Conservation (phyloP, 225 moss, liverwort and hornwort genomes). For the Thuidium tamariscinum region DNA sequence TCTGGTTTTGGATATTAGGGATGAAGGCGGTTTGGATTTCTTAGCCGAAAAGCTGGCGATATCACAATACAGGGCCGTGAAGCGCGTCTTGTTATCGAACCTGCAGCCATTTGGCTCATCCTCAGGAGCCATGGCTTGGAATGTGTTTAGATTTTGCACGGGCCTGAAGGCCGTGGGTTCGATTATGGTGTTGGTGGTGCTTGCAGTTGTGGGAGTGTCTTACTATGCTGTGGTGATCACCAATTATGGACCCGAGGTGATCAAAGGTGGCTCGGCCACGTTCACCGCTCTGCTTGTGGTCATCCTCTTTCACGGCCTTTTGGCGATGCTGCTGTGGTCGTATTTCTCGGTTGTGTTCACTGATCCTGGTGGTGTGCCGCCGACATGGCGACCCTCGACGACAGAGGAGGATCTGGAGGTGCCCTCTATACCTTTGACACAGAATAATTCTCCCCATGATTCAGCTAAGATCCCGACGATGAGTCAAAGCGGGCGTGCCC, state of each 20-base stretch:
- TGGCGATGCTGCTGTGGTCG: slow-evolving; percentile 88
- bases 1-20: not conserved
- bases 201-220: slow-evolving; percentile 82
- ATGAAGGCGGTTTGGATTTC: not conserved
- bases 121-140: slow-evolving; percentile 85
- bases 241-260: slow-evolving; percentile 72
- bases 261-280: slow-evolving; percentile 51
- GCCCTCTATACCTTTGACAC: slow-evolving; percentile 54
- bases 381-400: slow-evolving; percentile 58
- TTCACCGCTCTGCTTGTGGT: slow-evolving; percentile 60
- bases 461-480: slow-evolving; percentile 43
- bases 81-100: slow-evolving; percentile 1
- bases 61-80: slow-evolving; percentile 11
- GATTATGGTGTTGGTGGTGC: slow-evolving; percentile 90
- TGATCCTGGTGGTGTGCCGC: slow-evolving; percentile 91
- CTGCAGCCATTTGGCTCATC: slow-evolving; percentile 13
- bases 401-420: slow-evolving; percentile 83
- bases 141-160: slow-evolving; percentile 93
- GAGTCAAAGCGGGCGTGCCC: slow-evolving; percentile 37
- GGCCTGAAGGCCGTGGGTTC: slow-evolving; percentile 90
- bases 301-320: slow-evolving; percentile 61
- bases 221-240: slow-evolving; percentile 95
- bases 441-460: slow-evolving; percentile 18
- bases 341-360: slow-evolving; percentile 95
- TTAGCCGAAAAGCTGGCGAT: slow-evolving; percentile 11